Percentiles rank a stretch among this genome's conserved stretches.
These are phyloP conservation scores for Nematocida homosporus DNA, from an alignment of 371 early-diverging fungal genomes.

Conservation along the genomic window DNA sequence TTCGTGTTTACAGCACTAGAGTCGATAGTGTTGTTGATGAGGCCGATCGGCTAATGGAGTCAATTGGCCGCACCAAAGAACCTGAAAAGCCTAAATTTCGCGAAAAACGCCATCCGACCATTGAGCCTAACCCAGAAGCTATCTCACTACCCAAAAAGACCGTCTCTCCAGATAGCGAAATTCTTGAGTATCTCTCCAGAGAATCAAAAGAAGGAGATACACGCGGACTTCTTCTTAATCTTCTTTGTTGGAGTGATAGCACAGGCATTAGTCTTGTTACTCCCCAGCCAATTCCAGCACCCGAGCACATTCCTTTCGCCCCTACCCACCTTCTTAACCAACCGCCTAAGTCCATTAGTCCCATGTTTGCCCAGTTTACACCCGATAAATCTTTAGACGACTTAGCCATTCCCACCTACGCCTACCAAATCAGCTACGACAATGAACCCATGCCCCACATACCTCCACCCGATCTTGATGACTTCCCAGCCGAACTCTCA, in stretches of 20 bases:
- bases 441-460: not conserved
- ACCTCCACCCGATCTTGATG: not conserved
- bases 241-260: constrained; percentile 42
- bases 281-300: not conserved
- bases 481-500: not conserved
- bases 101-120: constrained; percentile 41
- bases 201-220: constrained; percentile 56
- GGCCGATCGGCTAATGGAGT: constrained; percentile 75
- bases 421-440: constrained; percentile 54
- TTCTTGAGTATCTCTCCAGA: constrained; percentile 41
- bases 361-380: constrained; percentile 42
- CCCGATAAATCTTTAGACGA: constrained; percentile 40
- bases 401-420: constrained; percentile 44
- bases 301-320: too few relatives aligned
- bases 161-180: constrained; percentile 38
- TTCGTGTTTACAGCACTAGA: constrained; percentile 92
- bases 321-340: constrained; percentile 5
- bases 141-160: constrained; percentile 26
- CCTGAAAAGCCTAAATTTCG: constrained; percentile 36
- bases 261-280: constrained; percentile 12
- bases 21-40: constrained; percentile 93
- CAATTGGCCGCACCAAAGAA: constrained; percentile 55
- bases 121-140: constrained; percentile 45
- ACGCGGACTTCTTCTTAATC: constrained; percentile 52
- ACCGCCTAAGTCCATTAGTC: constrained; percentile 35